These are phyloP conservation scores for Babesia bigemina DNA, from an alignment of 169 alveolate species.

Conservation along the genomic window DNA sequence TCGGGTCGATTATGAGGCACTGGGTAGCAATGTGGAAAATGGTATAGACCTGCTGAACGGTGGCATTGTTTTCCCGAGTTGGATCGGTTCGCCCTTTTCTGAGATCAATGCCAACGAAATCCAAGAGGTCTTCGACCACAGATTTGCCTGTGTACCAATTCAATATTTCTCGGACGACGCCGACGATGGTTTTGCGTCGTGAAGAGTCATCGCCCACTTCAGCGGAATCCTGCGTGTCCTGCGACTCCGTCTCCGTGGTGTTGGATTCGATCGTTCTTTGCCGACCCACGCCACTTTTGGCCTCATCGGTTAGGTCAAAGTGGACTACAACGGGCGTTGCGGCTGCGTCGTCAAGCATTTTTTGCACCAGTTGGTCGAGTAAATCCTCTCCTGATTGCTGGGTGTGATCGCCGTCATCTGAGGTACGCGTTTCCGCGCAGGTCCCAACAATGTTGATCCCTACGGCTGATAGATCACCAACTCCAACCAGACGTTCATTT, in stretches of 20 bases:
- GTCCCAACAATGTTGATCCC: slow-evolving; percentile 12
- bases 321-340: neutral
- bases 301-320: too few relatives aligned
- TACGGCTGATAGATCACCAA: neutral
- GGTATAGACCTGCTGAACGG: neutral
- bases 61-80: neutral
- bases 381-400: neutral
- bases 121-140: slow-evolving; percentile 3
- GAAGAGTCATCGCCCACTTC: neutral
- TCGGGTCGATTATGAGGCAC: slow-evolving; percentile 29
- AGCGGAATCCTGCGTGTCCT: neutral
- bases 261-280: neutral
- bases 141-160: slow-evolving; percentile 17
- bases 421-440: neutral
- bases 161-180: neutral
- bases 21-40: slow-evolving; percentile 12
- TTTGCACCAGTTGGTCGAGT: neutral
- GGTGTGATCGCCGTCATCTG: neutral
- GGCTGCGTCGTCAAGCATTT: neutral
- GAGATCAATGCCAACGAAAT: slow-evolving; percentile 20
- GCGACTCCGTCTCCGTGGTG: neutral
- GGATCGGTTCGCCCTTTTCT: slow-evolving; percentile 9
- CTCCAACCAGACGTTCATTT: neutral
- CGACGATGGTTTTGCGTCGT: neutral
- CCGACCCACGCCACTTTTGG: neutral